Conservation (phyloP, 805 yeast species). For the Hanseniaspora hatyaiensis region DNA sequence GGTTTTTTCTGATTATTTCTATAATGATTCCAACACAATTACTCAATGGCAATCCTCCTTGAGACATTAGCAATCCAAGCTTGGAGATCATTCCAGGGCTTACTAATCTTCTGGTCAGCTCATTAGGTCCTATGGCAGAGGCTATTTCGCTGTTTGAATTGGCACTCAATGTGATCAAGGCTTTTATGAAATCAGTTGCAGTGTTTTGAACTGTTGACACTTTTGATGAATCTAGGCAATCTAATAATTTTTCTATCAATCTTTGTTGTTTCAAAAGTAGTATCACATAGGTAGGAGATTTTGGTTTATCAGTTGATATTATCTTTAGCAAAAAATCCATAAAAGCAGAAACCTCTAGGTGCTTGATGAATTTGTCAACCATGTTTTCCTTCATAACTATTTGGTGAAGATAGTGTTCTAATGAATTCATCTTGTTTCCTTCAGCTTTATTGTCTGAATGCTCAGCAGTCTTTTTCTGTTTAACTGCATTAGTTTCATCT, state of each 20-base stretch:
- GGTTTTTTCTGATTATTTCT: constrained; percentile 87
- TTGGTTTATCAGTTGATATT: constrained; percentile 86
- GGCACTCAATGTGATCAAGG: constrained; percentile 85
- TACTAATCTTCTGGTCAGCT: constrained; percentile 79
- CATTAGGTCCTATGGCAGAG: constrained; percentile 92
- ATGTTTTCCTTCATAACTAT: constrained; percentile 55
- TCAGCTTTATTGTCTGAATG: no score
- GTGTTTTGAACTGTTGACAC: constrained; percentile 75
- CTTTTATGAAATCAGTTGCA: constrained; percentile 89
- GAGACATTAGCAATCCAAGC: constrained; percentile 64
- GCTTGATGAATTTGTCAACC: constrained; percentile 70
- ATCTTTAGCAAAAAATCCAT: constrained; percentile 87
- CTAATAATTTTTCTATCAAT: constrained; percentile 60
- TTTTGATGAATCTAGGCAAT: constrained; percentile 55
- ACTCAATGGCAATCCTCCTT: constrained; percentile 76
- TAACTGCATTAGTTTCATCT: not conserved
- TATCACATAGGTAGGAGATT: constrained; percentile 75
- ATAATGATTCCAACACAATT: constrained; percentile 92
- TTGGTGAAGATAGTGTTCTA: constrained; percentile 38
- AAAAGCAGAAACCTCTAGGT: constrained; percentile 83
- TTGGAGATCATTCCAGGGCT: constrained; percentile 55
- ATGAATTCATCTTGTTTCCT: constrained; percentile 2
- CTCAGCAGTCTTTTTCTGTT: no score
- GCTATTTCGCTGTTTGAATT: constrained; percentile 78
- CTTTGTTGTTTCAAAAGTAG: constrained; percentile 61